A percentile compares a stretch with the other conserved stretches of the same genome.
Evolutionary conservation across 2,329 filamentous ascomycete species (phyloP).

Genomic region (Keithomyces neogunnii): DNA sequence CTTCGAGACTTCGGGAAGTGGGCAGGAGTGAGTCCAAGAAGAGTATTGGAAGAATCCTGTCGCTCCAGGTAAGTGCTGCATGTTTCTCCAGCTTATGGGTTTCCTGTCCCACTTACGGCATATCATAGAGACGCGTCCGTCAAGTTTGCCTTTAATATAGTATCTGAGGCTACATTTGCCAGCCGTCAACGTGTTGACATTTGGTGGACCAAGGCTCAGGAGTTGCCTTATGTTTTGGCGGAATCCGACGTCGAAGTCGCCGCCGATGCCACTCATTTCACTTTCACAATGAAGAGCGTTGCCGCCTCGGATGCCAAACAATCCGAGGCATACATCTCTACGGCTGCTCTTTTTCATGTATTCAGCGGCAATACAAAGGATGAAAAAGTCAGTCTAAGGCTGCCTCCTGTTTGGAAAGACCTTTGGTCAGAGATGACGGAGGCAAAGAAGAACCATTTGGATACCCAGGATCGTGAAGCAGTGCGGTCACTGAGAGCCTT

Average conservation of each 20-base stretch:
- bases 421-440: slow-evolving; percentile 74
- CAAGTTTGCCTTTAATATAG: slow-evolving; percentile 56
- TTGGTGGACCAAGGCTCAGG: slow-evolving; percentile 69
- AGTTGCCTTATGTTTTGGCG: slow-evolving; percentile 25
- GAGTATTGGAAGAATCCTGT: slow-evolving; percentile 80
- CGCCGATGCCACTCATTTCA: slow-evolving; percentile 43
- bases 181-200: slow-evolving; percentile 69
- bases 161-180: slow-evolving; percentile 68
- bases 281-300: slow-evolving; percentile 65
- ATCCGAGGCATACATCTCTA: slow-evolving; percentile 81
- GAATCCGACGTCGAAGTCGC: slow-evolving; percentile 35
- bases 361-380: slow-evolving; percentile 74
- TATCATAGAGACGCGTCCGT: slow-evolving; percentile 57
- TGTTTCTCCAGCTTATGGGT: neutral
- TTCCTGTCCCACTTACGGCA: slow-evolving; percentile 2
- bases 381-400: slow-evolving; percentile 71
- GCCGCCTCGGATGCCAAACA: slow-evolving; percentile 70
- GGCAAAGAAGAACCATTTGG: slow-evolving; percentile 59
- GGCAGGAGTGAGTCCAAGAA: slow-evolving; percentile 65
- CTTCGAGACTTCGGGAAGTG: slow-evolving; percentile 81
- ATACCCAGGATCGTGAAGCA: slow-evolving; percentile 59
- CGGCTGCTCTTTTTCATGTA: slow-evolving; percentile 70
- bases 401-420: slow-evolving; percentile 76
- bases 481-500: slow-evolving; percentile 62
- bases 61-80: slow-evolving; percentile 53